A percentile compares a stretch with the other conserved stretches of the same genome.
Conservation (phyloP, 2,329 filamentous ascomycete genomes). For the Didymella pinodella region DNA sequence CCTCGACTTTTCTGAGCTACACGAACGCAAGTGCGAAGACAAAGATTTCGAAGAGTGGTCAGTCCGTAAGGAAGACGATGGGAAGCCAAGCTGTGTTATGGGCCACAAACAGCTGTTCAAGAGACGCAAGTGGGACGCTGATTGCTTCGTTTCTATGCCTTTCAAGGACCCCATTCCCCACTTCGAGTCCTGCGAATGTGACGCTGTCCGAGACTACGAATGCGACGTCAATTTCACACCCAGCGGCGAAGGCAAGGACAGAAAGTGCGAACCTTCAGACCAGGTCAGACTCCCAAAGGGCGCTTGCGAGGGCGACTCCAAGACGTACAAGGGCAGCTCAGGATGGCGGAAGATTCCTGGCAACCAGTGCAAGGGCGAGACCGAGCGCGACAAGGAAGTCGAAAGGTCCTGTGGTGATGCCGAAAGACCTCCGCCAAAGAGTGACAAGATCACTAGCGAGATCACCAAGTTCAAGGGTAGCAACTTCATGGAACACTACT, state of each 20-base stretch:
- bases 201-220: constrained; percentile 80
- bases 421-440: constrained; percentile 61
- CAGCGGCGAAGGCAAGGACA: constrained; percentile 57
- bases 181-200: constrained; percentile 80
- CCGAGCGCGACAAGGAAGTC: constrained; percentile 59
- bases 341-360: constrained; percentile 90
- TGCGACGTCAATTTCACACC: constrained; percentile 91
- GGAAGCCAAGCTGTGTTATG: constrained; percentile 89
- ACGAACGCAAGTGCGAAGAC: constrained; percentile 79
- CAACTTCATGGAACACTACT: constrained; percentile 67
- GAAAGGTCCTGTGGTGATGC: constrained; percentile 78
- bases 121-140: constrained; percentile 83
- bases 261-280: constrained; percentile 72
- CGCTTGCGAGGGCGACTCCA: constrained; percentile 74
- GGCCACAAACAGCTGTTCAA: constrained; percentile 89
- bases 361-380: constrained; percentile 57
- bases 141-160: constrained; percentile 87
- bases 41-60: constrained; percentile 86
- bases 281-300: constrained; percentile 72
- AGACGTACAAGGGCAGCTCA: constrained; percentile 83
- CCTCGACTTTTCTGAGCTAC: constrained; percentile 83
- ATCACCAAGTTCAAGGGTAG: constrained; percentile 70
- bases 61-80: constrained; percentile 80
- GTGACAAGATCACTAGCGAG: constrained; percentile 70
- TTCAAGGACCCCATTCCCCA: constrained; percentile 80